Base-by-base conservation (phyloP, 2,329 filamentous ascomycete genomes). In the Arthrocladium fulminans region DNA sequence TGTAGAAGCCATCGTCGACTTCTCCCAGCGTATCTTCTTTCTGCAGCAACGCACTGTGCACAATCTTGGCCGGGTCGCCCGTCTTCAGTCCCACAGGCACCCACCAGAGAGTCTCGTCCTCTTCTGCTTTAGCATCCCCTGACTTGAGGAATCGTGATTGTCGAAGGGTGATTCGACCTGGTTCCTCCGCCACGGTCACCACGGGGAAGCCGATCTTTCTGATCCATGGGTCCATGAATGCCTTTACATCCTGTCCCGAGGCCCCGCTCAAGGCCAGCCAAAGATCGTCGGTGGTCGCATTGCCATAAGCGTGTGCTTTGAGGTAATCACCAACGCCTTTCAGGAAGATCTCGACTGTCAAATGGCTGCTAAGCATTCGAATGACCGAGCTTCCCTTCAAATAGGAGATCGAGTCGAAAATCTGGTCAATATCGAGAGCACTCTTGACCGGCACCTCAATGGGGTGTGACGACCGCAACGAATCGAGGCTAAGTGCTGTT, bases 341-440 rank as follows among this genome's bases (percentile, higher is more conserved):
- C 45, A 98, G 74, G 75, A 98, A 98, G 1, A 80, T 85, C 60
- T 95, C 81, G 45, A 85, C 82, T 12, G 88, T 88, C 15, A 98
- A 79, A 65, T 97, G 86, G 60, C 84, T 83, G 58, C 88, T 90
- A 59, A 98, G 71, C 92, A 98, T 98, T 62, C 92, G 85, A 62
- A 98, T 92, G 51, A 92, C 86, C 2, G 90, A 95, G 70, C 88
- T 94, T 29, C 92, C 92, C 72, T 98, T 97, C 54, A 94, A 75
- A 64, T 97, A 98, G 68, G 86, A 94, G 68, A 98, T 97, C 64
- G 84, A 80, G 65, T 98, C 92, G 62, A 98, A 98, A 56, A 97
- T 94, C 67, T 98, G 92, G 66, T 97, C 94, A 56, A 97, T 88
- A 59, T 97, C 92, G 9, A 97, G 78, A 24, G 89, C 92, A 64